Conservation (phyloP, 441 rosid species). For the Hura crepitans region DNA sequence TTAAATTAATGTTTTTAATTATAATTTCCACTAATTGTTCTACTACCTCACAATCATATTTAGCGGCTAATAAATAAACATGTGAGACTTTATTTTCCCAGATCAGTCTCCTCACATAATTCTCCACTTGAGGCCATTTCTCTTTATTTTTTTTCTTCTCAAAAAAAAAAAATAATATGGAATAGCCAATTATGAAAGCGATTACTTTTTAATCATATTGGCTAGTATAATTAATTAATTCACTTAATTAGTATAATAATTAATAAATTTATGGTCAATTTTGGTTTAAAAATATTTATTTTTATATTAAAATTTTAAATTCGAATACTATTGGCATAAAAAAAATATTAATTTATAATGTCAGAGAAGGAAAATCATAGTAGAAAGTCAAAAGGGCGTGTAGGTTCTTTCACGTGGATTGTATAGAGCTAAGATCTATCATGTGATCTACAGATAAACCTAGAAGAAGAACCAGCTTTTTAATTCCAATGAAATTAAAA, state of each 20-base stretch:
- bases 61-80: constrained; percentile 32
- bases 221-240: not conserved
- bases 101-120: constrained; percentile 16
- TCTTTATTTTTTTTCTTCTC: too few relatives aligned
- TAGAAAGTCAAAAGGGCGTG: not conserved
- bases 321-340: too few relatives aligned
- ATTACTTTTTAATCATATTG: constrained; percentile 1
- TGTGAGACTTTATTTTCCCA: constrained; percentile 29
- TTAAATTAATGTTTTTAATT: not conserved
- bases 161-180: constrained; percentile 7
- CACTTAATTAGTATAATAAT: not conserved
- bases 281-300: too few relatives aligned
- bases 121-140: not conserved
- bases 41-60: constrained; percentile 19
- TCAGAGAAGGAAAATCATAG: not conserved
- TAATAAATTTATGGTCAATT: not conserved
- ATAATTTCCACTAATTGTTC: constrained; percentile 16
- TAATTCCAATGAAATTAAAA: too few relatives aligned
- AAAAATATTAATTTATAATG: too few relatives aligned
- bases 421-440: constrained; percentile 17
- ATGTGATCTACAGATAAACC: constrained; percentile 34
- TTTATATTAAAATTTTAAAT: too few relatives aligned
- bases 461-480: constrained; percentile 28
- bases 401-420: constrained; percentile 32
- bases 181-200: constrained; percentile 20